Conservation (phyloP, 228 moss, liverwort and hornwort species). For the Sphagnum fallax region DNA sequence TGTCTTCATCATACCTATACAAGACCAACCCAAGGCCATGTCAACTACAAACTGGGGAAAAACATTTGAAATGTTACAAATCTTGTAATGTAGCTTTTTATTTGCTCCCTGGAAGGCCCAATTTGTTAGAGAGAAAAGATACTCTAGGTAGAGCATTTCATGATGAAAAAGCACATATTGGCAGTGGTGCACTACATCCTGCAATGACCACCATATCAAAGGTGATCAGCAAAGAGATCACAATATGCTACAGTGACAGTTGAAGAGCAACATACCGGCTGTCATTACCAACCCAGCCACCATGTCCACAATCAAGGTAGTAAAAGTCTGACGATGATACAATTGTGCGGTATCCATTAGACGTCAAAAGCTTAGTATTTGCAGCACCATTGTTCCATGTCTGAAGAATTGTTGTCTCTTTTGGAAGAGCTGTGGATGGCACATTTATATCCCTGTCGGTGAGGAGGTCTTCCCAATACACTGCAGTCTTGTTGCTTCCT, state of each 20-base stretch:
- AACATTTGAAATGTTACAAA: too few relatives aligned
- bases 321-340: slow-evolving; percentile 65
- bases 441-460: slow-evolving; percentile 44
- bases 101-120: too few relatives aligned
- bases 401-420: slow-evolving; percentile 53
- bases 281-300: slow-evolving; percentile 78
- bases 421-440: slow-evolving; percentile 29
- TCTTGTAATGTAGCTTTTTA: too few relatives aligned
- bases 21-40: neutral
- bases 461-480: slow-evolving; percentile 77
- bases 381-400: slow-evolving; percentile 71
- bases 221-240: too few relatives aligned
- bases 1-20: slow-evolving; percentile 60
- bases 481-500: slow-evolving; percentile 42
- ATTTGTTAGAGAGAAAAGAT: too few relatives aligned
- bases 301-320: slow-evolving; percentile 78
- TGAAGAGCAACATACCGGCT: slow-evolving; percentile 23
- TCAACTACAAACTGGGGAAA: too few relatives aligned
- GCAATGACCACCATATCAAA: too few relatives aligned
- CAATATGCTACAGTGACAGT: too few relatives aligned
- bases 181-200: too few relatives aligned
- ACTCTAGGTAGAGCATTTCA: too few relatives aligned
- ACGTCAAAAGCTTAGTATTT: slow-evolving; percentile 55
- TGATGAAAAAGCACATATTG: too few relatives aligned
- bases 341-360: slow-evolving; percentile 72